Conservation (phyloP, 2,329 filamentous ascomycete species). For the Monilinia aucupariae region DNA sequence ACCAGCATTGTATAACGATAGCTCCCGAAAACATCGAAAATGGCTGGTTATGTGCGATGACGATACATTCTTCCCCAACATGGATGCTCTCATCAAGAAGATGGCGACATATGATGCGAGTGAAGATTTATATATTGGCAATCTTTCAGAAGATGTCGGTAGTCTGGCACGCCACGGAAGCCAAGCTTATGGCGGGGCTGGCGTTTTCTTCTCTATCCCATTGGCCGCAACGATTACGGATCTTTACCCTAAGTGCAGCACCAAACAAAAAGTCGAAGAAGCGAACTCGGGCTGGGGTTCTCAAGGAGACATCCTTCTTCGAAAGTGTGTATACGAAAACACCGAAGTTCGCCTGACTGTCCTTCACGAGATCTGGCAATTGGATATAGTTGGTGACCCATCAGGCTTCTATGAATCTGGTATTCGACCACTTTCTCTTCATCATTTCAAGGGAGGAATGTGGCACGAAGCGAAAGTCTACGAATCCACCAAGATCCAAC, state of each 20-base stretch:
- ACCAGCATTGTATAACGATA: conserved; percentile 49
- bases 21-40: conserved; percentile 43
- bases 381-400: conserved; percentile 33
- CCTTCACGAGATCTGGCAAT: conserved; percentile 31
- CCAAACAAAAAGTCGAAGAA: conserved; percentile 47
- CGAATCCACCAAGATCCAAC: conserved; percentile 29
- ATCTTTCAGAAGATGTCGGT: conserved; percentile 33
- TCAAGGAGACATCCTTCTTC: conserved; percentile 33
- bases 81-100: conserved; percentile 30
- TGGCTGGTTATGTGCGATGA: conserved; percentile 36
- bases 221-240: conserved; percentile 43
- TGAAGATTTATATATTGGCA: conserved; percentile 33
- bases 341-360: conserved; percentile 33
- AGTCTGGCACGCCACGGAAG: conserved; percentile 34
- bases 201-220: conserved; percentile 36
- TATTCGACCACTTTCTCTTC: conserved; percentile 29
- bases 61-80: conserved; percentile 33
- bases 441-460: conserved; percentile 43
- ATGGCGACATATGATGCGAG: conserved; percentile 27
- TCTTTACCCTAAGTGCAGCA: conserved; percentile 44
- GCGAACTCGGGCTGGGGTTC: conserved; percentile 54
- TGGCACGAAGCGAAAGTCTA: conserved; percentile 42
- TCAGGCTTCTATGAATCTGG: conserved; percentile 34
- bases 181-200: conserved; percentile 34
- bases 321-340: conserved; percentile 34